Percentiles rank a stretch among this genome's conserved stretches.
Evolutionary conservation across 2,329 filamentous ascomycete genomes (phyloP).

Genomic region (Pleoardoris graminearum): DNA sequence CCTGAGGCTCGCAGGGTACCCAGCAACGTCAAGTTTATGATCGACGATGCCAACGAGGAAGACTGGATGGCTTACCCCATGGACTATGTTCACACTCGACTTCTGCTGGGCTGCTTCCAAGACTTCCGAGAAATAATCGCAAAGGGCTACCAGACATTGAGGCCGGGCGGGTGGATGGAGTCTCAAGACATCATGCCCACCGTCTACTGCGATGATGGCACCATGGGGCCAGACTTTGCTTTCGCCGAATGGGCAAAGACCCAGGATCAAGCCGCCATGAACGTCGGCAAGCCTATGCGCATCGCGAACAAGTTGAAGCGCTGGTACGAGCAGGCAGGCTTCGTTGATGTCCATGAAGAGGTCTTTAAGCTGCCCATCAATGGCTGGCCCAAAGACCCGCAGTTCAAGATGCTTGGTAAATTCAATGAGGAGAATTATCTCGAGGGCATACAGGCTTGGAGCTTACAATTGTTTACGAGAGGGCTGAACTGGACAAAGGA

Average conservation of each 20-base stretch:
- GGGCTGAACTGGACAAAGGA: constrained; percentile 50
- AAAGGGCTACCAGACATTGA: constrained; percentile 56
- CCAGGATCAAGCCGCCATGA: constrained; percentile 51
- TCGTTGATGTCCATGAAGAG: constrained; percentile 59
- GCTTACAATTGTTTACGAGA: constrained; percentile 48
- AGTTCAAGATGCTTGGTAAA: constrained; percentile 53
- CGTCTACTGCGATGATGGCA: constrained; percentile 57
- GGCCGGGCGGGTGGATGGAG: constrained; percentile 59
- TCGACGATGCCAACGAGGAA: constrained; percentile 66
- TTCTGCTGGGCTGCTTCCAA: constrained; percentile 61
- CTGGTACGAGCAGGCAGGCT: constrained; percentile 61
- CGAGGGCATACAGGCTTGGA: constrained; percentile 51
- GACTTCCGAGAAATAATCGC: constrained; percentile 61
- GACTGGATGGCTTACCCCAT: constrained; percentile 62
- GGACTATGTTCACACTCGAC: constrained; percentile 63
- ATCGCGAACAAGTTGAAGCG: constrained; percentile 58
- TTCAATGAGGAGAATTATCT: constrained; percentile 55
- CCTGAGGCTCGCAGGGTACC: constrained; percentile 52
- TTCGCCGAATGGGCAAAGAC: constrained; percentile 54
- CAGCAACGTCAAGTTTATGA: constrained; percentile 72
- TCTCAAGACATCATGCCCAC: constrained; percentile 50
- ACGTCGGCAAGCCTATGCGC: constrained; percentile 52
- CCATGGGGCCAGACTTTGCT: constrained; percentile 54
- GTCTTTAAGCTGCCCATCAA: constrained; percentile 58
- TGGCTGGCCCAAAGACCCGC: constrained; percentile 55